Percentiles rank a stretch among this genome's conserved stretches.
These are phyloP conservation scores for Pichia sp. DNA, from an alignment of 1,139 yeast genomes.

Conservation along the genomic window DNA sequence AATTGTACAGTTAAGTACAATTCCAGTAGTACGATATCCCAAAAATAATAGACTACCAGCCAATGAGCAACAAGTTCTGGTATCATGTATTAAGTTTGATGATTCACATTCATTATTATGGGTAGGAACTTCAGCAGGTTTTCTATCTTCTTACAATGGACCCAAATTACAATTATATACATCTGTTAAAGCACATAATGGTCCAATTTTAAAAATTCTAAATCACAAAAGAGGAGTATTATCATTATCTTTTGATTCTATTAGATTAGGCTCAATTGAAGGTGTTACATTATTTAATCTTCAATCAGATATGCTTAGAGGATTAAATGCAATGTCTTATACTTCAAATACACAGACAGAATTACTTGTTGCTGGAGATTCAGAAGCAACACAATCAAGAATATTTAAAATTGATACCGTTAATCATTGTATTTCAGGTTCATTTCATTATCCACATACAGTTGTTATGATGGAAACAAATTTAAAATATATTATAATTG, in stretches of 20 bases:
- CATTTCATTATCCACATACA: constrained; percentile 35
- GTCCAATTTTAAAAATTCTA: constrained; percentile 44
- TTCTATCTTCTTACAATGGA: constrained; percentile 29
- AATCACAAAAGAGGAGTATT: constrained; percentile 54
- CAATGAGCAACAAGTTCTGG: constrained; percentile 13
- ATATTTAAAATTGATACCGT: constrained; percentile 57
- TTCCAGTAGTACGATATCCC: constrained; percentile 14
- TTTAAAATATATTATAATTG: constrained; percentile 49
- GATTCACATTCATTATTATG: constrained; percentile 67
- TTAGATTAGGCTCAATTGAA: constrained; percentile 51
- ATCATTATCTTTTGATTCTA: constrained; percentile 45
- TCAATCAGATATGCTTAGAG: constrained; percentile 27
- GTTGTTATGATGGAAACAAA: constrained; percentile 36
- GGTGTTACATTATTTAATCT: constrained; percentile 45
- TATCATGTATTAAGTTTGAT: constrained; percentile 55
- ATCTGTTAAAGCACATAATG: constrained; percentile 42
- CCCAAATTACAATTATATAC: constrained; percentile 40
- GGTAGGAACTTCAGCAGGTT: constrained; percentile 64
- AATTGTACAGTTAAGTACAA: constrained; percentile 5
- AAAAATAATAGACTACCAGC: constrained; percentile 18
- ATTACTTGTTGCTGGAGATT: constrained; percentile 41
- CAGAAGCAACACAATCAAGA: constrained; percentile 30
- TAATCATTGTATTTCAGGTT: constrained; percentile 39
- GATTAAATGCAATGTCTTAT: constrained; percentile 27
- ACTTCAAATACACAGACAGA: constrained; percentile 35